Evolutionary conservation across 2,329 filamentous ascomycete species (phyloP).

Genomic region (Arthrocladium fulminans): DNA sequence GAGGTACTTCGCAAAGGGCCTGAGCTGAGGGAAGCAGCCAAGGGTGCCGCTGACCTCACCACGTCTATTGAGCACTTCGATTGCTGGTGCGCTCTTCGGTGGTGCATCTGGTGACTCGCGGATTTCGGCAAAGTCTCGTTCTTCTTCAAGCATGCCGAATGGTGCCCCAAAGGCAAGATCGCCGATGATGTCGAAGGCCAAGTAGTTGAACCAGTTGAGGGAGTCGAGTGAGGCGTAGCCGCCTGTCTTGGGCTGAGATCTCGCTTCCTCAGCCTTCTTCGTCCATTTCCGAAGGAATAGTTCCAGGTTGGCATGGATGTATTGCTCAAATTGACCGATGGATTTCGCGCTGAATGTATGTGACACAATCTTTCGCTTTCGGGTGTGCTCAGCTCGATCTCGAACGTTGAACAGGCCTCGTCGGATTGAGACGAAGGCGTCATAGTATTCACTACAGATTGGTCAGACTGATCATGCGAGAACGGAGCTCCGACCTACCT

Average conservation of each 20-base stretch:
- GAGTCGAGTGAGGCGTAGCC: constrained; percentile 60
- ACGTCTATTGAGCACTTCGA: constrained; percentile 79
- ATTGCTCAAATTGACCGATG: constrained; percentile 76
- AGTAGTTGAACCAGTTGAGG: constrained; percentile 70
- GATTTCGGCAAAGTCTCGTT: constrained; percentile 68
- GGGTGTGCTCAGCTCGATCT: constrained; percentile 68
- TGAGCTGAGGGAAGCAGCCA: constrained; percentile 63
- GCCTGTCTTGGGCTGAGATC: constrained; percentile 37
- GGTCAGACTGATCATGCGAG: not conserved
- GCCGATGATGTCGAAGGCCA: constrained; percentile 53
- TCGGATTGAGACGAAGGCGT: constrained; percentile 80
- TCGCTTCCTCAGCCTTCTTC: constrained; percentile 42
- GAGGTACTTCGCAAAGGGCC: constrained; percentile 69
- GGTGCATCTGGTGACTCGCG: constrained; percentile 51
- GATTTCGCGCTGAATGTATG: constrained; percentile 81
- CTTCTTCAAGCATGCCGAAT: constrained; percentile 73
- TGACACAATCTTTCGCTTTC: constrained; percentile 80
- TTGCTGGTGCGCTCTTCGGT: constrained; percentile 64
- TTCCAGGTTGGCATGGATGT: constrained; percentile 71
- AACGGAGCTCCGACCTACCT: constrained; percentile 39
- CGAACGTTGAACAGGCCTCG: constrained; percentile 85
- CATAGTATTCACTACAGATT: constrained; percentile 65
- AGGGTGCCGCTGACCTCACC: constrained; percentile 78
- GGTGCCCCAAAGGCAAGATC: constrained; percentile 63
- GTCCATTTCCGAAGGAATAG: constrained; percentile 67